Evolutionary conservation across 257 asterid genomes (phyloP).

Genomic region (Asclepias syriaca): DNA sequence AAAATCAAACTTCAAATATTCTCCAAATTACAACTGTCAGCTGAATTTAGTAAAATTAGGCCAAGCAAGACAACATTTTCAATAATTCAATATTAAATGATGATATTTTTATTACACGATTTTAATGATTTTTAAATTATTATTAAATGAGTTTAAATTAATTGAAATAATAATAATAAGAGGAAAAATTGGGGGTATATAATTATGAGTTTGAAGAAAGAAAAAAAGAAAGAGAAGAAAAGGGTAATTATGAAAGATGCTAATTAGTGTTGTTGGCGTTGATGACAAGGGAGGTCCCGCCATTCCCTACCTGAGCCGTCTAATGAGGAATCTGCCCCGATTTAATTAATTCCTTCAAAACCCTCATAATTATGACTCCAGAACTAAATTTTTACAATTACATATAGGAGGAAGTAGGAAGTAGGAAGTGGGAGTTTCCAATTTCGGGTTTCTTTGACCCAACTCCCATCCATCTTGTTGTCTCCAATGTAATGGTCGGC

Average conservation of each 20-base stretch:
- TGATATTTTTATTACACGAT: too few species aligned
- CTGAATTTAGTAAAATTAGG: too few species aligned
- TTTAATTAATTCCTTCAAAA: slow-evolving; percentile 45
- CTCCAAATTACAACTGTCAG: too few species aligned
- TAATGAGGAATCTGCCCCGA: slow-evolving; percentile 75
- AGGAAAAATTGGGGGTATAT: background rate
- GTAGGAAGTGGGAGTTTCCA: slow-evolving; percentile 26
- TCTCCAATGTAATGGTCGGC: slow-evolving; percentile 23
- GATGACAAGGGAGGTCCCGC: slow-evolving; percentile 58
- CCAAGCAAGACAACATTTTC: too few species aligned
- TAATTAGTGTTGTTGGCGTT: slow-evolving; percentile 33
- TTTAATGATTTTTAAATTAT: too few species aligned
- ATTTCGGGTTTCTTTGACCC: slow-evolving; percentile 27
- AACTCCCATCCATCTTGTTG: slow-evolving; percentile 28
- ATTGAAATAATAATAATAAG: background rate
- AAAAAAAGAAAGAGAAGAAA: background rate
- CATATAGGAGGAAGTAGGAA: too few species aligned
- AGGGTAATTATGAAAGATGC: slow-evolving; percentile 24
- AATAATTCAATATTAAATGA: too few species aligned
- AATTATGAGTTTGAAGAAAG: slow-evolving; percentile 15
- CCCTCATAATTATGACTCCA: slow-evolving; percentile 16
- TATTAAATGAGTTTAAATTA: too few species aligned
- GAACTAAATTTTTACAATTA: too few species aligned
- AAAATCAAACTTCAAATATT: too few species aligned
- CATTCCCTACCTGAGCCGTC: slow-evolving; percentile 58